Conservation (phyloP, 495 filamentous ascomycete species). For the Penicillium canescens region DNA sequence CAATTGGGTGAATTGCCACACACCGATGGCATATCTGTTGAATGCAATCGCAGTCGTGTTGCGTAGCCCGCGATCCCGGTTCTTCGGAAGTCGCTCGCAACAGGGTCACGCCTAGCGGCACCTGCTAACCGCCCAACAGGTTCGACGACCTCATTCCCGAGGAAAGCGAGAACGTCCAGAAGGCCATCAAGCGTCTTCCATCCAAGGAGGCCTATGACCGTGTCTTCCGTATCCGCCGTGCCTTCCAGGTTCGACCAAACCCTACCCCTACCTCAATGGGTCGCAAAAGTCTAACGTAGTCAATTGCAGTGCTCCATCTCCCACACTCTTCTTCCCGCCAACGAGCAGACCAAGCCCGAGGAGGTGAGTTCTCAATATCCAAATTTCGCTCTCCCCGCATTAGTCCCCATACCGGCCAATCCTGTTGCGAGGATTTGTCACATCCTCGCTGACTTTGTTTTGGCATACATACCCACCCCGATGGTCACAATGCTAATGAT, state of each 20-base stretch:
- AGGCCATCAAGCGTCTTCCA: slow-evolving; percentile 85
- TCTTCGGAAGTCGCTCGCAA: slow-evolving; percentile 19
- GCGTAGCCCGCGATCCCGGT: slow-evolving; percentile 19
- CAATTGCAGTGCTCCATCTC: slow-evolving; percentile 66
- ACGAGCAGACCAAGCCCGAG: slow-evolving; percentile 76
- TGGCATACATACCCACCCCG: slow-evolving; percentile 4
- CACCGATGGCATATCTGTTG: background rate
- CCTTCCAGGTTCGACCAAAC: slow-evolving; percentile 71
- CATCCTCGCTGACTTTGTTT: slow-evolving; percentile 13
- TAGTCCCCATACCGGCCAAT: slow-evolving; percentile 40
- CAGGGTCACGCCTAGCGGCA: background rate
- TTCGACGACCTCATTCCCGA: slow-evolving; percentile 92
- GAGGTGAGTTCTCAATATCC: slow-evolving; percentile 53
- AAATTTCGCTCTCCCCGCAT: slow-evolving; percentile 22
- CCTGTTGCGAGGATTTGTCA: slow-evolving; percentile 47
- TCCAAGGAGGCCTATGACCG: slow-evolving; percentile 93
- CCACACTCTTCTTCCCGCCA: slow-evolving; percentile 82
- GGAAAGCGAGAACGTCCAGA: slow-evolving; percentile 80
- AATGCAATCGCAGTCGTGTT: slow-evolving; percentile 10
- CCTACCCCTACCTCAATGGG: slow-evolving; percentile 6
- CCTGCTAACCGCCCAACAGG: slow-evolving; percentile 47
- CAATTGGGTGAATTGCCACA: background rate
- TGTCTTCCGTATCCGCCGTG: slow-evolving; percentile 92
- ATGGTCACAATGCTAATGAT: slow-evolving; percentile 17
- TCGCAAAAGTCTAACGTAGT: slow-evolving; percentile 27